Evolutionary conservation across 208 protist genomes (phyloP).

Genomic region (Acanthamoeba quina): DNA sequence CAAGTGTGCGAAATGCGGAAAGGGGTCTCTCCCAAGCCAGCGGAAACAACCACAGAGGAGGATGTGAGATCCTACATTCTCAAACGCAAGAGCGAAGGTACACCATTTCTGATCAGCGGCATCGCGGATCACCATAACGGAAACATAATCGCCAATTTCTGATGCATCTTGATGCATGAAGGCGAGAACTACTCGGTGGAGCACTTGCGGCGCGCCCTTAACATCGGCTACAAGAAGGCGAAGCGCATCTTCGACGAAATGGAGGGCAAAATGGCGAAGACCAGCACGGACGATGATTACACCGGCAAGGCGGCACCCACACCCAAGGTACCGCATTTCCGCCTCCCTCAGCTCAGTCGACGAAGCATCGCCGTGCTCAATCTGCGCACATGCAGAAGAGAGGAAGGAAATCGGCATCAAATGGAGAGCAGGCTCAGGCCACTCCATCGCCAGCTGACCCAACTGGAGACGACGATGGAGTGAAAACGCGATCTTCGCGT

Average conservation of each 20-base stretch:
- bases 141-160: not conserved
- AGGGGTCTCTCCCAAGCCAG: not conserved
- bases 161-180: not conserved
- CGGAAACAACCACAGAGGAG: conserved; percentile 3
- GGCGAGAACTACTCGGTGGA: conserved; percentile 27
- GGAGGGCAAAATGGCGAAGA: not conserved
- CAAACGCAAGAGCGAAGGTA: conserved; percentile 28
- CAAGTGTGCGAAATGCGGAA: not conserved
- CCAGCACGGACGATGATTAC: not conserved
- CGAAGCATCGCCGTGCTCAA: no score
- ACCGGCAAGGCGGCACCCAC: not conserved
- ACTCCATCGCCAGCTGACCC: not conserved
- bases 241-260: conserved; percentile 29
- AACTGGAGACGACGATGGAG: not conserved
- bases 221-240: conserved; percentile 43
- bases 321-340: not conserved
- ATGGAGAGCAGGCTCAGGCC: not conserved
- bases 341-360: not conserved
- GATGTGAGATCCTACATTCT: conserved; percentile 27
- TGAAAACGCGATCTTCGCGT: not conserved
- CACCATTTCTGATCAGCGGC: not conserved
- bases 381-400: conserved; percentile 13
- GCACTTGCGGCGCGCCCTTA: not conserved
- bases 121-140: no score
- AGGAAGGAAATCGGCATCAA: not conserved